These are phyloP conservation scores for Pseudofabraea citricarpa DNA, from an alignment of 2,329 filamentous ascomycete genomes.

Conservation along the genomic window DNA sequence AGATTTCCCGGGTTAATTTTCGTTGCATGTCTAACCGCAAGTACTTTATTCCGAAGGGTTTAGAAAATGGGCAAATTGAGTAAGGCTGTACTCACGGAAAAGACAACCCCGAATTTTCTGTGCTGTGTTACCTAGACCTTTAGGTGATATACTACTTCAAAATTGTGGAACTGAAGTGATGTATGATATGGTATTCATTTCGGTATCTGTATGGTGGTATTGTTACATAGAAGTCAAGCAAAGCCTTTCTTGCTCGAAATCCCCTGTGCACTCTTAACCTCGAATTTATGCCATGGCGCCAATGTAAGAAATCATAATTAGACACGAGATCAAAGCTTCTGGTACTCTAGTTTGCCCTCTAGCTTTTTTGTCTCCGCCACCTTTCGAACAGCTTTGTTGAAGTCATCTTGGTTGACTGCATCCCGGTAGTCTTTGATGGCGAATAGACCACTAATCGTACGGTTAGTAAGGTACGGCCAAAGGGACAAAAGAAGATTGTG, in stretches of 20 bases:
- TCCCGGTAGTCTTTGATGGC: slow-evolving; percentile 98
- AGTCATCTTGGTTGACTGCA: slow-evolving; percentile 94
- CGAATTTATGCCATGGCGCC: slow-evolving; percentile 20
- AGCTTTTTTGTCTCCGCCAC: slow-evolving; percentile 97
- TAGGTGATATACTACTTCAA: too few relatives aligned
- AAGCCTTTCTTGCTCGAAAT: too few relatives aligned
- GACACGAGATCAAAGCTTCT: slow-evolving; percentile 64
- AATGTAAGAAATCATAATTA: slow-evolving; percentile 16
- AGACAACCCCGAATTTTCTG: too few relatives aligned
- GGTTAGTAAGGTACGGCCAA: too few relatives aligned
- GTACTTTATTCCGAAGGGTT: slow-evolving; percentile 1
- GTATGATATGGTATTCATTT: too few relatives aligned
- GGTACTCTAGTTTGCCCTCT: slow-evolving; percentile 96
- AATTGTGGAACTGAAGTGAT: too few relatives aligned
- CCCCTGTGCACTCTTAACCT: slow-evolving; percentile 15
- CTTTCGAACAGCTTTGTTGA: slow-evolving; percentile 98
- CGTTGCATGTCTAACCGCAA: slow-evolving; percentile 1
- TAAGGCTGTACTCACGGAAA: too few relatives aligned
- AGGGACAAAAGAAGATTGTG: too few relatives aligned
- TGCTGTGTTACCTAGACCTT: too few relatives aligned
- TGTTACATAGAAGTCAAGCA: slow-evolving; percentile 23
- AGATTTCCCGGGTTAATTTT: too few relatives aligned
- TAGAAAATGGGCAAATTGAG: too few relatives aligned
- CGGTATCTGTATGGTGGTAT: slow-evolving; percentile 19
- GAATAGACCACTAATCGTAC: slow-evolving; percentile 87